Percentiles rank a stretch among this genome's conserved stretches.
phyloP scores from a whole-genome alignment of 2,329 filamentous ascomycete genomes.

The Lachnellula willkommii region DNA sequence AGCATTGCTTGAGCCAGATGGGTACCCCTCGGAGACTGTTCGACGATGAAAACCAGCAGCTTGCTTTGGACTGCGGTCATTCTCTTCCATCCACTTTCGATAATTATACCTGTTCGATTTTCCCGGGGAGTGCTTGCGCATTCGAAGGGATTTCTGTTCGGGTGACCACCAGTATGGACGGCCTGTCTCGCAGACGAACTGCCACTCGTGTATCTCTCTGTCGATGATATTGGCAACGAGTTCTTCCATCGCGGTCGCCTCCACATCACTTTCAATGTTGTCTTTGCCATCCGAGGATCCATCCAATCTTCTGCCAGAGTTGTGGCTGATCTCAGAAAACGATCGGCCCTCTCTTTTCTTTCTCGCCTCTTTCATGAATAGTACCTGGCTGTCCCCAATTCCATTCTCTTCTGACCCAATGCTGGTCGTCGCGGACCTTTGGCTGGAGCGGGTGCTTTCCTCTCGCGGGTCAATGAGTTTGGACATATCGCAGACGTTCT shows the following conservation, averaged over 20 bases:
- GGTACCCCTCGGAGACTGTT: constrained; percentile 23
- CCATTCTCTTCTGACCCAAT: constrained; percentile 1
- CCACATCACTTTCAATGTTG: constrained; percentile 1
- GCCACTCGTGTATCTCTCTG: constrained; percentile 30
- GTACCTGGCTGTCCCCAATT: constrained; percentile 22
- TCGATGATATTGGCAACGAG: constrained; percentile 27
- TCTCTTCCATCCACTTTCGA: constrained; percentile 14
- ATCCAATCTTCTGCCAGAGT: constrained; percentile 9
- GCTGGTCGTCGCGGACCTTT: not conserved
- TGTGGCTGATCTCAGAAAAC: constrained; percentile 26
- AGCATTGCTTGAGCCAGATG: constrained; percentile 13
- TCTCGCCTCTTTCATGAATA: constrained; percentile 18
- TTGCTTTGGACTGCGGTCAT: constrained; percentile 8
- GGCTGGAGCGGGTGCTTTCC: not conserved
- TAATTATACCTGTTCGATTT: constrained; percentile 3
- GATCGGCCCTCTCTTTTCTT: constrained; percentile 12
- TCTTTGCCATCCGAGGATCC: constrained; percentile 4
- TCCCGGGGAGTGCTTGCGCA: constrained; percentile 13
- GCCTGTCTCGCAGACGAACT: constrained; percentile 28
- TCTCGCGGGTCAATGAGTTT: not conserved
- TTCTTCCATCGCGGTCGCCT: constrained; percentile 9
- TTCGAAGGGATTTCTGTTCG: constrained; percentile 18
- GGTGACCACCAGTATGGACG: constrained; percentile 32
- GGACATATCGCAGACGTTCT: not conserved
- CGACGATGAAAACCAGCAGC: constrained; percentile 10